A percentile compares a stretch with the other conserved stretches of the same genome.
These are phyloP conservation scores for Bacidia rubella DNA, from an alignment of 495 filamentous ascomycete genomes.

Conservation along the genomic window DNA sequence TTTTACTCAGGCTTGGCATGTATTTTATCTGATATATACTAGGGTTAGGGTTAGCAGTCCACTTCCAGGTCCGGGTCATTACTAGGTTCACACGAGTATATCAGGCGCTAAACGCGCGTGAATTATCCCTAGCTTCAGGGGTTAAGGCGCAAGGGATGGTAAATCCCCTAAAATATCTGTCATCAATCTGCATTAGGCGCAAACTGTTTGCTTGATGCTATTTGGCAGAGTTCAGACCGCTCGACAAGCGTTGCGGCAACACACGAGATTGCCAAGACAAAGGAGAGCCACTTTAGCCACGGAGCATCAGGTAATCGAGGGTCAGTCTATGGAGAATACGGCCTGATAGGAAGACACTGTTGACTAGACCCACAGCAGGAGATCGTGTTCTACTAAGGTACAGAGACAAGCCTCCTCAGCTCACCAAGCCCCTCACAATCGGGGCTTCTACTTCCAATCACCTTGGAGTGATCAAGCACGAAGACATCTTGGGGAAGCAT, in stretches of 20 bases:
- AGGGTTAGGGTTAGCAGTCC: no score
- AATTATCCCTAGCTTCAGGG: not conserved
- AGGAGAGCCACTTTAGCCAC: not conserved
- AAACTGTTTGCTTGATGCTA: no score
- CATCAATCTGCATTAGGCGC: no score
- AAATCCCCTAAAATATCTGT: no score
- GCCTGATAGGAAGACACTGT: not conserved
- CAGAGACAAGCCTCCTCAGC: constrained; percentile 28
- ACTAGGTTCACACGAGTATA: no score
- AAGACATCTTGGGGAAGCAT: constrained; percentile 49
- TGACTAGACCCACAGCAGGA: constrained; percentile 29
- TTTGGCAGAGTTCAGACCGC: no score
- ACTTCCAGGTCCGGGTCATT: no score
- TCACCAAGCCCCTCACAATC: constrained; percentile 37
- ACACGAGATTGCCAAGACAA: not conserved
- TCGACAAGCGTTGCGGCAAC: not conserved
- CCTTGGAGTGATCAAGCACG: constrained; percentile 39
- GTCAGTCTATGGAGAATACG: not conserved
- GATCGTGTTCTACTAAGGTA: constrained; percentile 44
- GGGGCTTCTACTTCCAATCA: constrained; percentile 34
- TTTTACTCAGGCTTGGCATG: no score
- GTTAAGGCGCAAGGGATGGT: no score
- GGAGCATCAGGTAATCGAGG: not conserved
- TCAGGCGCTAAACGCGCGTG: not conserved
- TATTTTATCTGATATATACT: no score